Base-by-base conservation (phyloP, 805 yeast genomes). In the Suhomyces emberorum region DNA sequence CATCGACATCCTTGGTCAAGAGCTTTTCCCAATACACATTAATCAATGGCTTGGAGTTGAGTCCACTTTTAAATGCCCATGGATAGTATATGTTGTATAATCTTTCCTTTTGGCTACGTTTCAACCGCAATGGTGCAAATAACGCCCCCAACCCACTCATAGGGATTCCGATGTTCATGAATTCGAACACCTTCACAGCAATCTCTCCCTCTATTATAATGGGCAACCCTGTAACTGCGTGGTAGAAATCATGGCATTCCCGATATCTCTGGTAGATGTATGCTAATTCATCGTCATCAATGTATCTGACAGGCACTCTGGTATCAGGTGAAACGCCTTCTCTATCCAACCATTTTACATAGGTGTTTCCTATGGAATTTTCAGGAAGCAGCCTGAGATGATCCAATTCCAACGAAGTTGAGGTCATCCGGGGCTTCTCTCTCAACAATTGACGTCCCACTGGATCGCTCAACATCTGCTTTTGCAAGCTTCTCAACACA, bases 191-290 rank as follows among this genome's bases (percentile, higher is more conserved):
- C 60, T 93, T 93, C 14, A 93, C 83, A 0, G 96, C 88, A 35
- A 93, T 82, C 55, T 93, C 98, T n/a, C 98, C 98, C 54, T 93
- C 98, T 46, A 93, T 77, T 29, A 85, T 81, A 31, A 89, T 85
- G 0, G 98, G 98, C 34, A 87, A 70, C 11, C 95, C 91, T 0
- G 95, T 83, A 19, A 93, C 71, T 1, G 98, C 86, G 55, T 93
- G 98, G 55, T 88, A 91, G 53, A 93, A 93, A 55, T 93, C 98
- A 54, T 93, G 98, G 55, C 96, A 89, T 57, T 93, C 98, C 35
- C 98, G 76, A 57, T 91, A 93, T 49, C 98, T 69, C 57, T 88
- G 95, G 69, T 81, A 88, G n/a, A 91, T 83, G 54, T 83, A 93
- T 1, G 96, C 96, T 47, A 87, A 75, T 51, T 88, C 95, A 29